Conservation (phyloP, 208 protist species). For the Crithidia fasciculata region DNA sequence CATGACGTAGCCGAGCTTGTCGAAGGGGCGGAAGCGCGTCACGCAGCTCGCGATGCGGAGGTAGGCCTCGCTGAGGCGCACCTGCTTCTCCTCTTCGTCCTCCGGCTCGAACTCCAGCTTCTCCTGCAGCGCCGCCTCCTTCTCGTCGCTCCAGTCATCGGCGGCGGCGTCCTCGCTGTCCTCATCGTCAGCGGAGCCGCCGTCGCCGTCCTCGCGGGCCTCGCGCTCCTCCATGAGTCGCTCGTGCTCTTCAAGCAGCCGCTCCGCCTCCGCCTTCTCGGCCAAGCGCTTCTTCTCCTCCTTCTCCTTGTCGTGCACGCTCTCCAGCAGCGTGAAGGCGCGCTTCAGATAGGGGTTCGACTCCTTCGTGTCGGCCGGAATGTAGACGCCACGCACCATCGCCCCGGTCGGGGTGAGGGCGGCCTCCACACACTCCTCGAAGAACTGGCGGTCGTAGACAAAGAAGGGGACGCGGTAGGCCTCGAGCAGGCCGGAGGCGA, state of each 20-base stretch:
- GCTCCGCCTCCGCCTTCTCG: conserved; percentile 53
- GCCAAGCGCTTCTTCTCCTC: conserved; percentile 61
- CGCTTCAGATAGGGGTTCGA: conserved; percentile 56
- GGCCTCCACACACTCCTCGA: conserved; percentile 78
- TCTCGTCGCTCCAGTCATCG: conserved; percentile 68
- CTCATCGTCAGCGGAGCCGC: conserved; percentile 18
- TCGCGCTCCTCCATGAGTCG: conserved; percentile 40
- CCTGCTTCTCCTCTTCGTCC: conserved; percentile 77
- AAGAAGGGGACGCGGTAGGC: conserved; percentile 77
- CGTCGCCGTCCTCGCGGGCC: conserved; percentile 29
- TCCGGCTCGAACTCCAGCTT: conserved; percentile 88
- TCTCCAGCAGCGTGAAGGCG: conserved; percentile 58
- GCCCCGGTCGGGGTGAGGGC: conserved; percentile 54
- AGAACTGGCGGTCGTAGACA: conserved; percentile 70
- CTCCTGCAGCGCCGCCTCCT: conserved; percentile 69
- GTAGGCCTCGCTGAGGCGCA: conserved; percentile 84
- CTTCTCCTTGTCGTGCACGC: conserved; percentile 56
- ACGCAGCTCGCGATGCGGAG: conserved; percentile 81
- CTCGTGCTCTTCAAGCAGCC: conserved; percentile 62
- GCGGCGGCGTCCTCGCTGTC: conserved; percentile 60
- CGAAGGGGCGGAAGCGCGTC: conserved; percentile 88
- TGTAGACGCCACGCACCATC: conserved; percentile 63
- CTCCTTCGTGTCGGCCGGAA: conserved; percentile 43
- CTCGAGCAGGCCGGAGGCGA: conserved; percentile 56
- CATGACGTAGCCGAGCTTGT: conserved; percentile 87